Base-by-base conservation (phyloP, 768 basidiomycete species). In the Phaffia australis region DNA sequence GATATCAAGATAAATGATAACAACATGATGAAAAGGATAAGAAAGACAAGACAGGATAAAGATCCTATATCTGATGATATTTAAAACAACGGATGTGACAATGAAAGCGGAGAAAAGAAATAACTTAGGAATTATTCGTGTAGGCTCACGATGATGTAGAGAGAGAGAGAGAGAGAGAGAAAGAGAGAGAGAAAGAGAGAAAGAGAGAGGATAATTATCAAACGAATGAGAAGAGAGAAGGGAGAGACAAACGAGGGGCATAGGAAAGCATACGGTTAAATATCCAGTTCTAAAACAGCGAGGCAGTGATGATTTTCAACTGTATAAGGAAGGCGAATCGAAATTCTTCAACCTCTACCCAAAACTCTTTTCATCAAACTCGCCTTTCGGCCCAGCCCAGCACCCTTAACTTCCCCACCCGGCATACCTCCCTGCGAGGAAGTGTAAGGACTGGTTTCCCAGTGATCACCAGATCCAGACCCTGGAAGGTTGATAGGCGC, bases 371-470 rank as follows among this genome's bases (percentile, higher is more conserved):
- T 66, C 65, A 66, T 66, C 65, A 66, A 55, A 30, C 65, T 66
- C 19, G 50, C 57, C 55, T 66, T 66, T 21, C 65, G 48, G 8
- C 65, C 65, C 51, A 66, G 52, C 18, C 35, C 27, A 0, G 63
- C 65, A 15, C 65, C 65, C 19, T 60, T 60, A 23, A 52, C 49
- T 0, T 55, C 59, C 15, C 56, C 25, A 32, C 14, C 23, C 29
- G 29, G 8, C 8, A n/a, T n/a, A 7, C 54, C 21, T n/a, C 23
- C 16, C 42, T 56, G 48, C 27, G 59, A 52, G 29, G 79, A 81
- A 69, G 84, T 84, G 75, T 86, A 29, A 8, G 54, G 35, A 19
- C 59, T 60, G 2, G 59, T 59, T 42, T 46, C 1, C 29, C 35
- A 61, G 30, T 66, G 57, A 14, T 52, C 60, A 16, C 59, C 51